Conservation (phyloP, 352 stramenopile genomes). For the Peronospora farinosa region DNA sequence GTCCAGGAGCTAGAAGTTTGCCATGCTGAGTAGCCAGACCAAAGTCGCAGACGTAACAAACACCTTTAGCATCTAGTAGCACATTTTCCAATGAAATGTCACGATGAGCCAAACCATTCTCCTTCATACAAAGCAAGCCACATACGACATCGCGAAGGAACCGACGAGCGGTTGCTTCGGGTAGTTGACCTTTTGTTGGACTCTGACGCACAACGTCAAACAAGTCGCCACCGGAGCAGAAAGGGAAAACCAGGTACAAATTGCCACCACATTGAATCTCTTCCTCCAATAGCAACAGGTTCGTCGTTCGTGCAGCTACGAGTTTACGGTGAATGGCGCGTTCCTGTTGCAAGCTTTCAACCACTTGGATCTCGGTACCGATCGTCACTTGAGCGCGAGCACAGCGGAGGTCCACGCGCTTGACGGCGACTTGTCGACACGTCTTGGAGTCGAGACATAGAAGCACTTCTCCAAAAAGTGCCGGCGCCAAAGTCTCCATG, state of each 20-base stretch:
- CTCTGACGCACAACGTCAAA: slow-evolving; percentile 46
- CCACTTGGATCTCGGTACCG: slow-evolving; percentile 31
- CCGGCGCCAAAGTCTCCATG: slow-evolving; percentile 36
- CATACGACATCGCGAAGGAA: slow-evolving; percentile 38
- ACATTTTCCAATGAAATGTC: slow-evolving; percentile 53
- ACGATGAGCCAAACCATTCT: slow-evolving; percentile 45
- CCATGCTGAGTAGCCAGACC: slow-evolving; percentile 30
- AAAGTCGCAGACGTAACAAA: slow-evolving; percentile 53
- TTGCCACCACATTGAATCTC: slow-evolving; percentile 35
- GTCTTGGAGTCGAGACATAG: slow-evolving; percentile 39
- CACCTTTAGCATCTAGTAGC: slow-evolving; percentile 33
- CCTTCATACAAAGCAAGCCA: slow-evolving; percentile 33
- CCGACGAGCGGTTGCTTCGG: slow-evolving; percentile 27
- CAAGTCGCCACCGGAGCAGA: slow-evolving; percentile 45
- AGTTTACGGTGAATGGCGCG: slow-evolving; percentile 41
- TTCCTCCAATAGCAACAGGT: slow-evolving; percentile 45
- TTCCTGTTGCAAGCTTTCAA: slow-evolving; percentile 47
- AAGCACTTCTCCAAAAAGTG: slow-evolving; percentile 53
- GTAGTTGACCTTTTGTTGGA: slow-evolving; percentile 25
- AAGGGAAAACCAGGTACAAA: slow-evolving; percentile 52
- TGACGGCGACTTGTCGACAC: slow-evolving; percentile 41
- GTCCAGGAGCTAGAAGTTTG: slow-evolving; percentile 23
- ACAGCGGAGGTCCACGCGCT: slow-evolving; percentile 39
- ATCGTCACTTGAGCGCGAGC: slow-evolving; percentile 34
- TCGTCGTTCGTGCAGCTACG: slow-evolving; percentile 22